A percentile compares a stretch with the other conserved stretches of the same genome.
Conservation (phyloP, 805 yeast species). For the Wickerhamiella musiphila region DNA sequence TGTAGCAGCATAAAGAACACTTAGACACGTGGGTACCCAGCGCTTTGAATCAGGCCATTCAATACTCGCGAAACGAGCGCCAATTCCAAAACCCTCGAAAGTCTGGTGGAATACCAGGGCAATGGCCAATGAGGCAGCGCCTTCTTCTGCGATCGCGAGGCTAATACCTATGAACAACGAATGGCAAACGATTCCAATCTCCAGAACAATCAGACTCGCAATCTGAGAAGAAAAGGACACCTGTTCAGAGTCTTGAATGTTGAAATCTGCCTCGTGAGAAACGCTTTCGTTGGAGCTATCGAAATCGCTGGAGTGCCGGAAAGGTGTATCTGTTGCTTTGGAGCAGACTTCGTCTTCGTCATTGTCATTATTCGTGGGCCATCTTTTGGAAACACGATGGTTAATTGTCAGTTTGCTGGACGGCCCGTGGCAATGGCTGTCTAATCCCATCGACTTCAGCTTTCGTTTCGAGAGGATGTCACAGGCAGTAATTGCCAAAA, state of each 20-base stretch:
- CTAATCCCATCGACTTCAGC: background rate
- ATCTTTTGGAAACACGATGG: too few relatives aligned
- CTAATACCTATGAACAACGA: conserved; percentile 70
- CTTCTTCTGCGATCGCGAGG: conserved; percentile 61
- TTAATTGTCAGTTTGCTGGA: too few relatives aligned
- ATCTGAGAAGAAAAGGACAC: background rate
- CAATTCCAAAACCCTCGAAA: conserved; percentile 77
- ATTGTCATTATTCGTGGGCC: too few relatives aligned
- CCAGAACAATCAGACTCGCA: conserved; percentile 23
- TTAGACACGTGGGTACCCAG: conserved; percentile 26
- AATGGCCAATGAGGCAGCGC: conserved; percentile 51
- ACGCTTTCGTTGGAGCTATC: too few relatives aligned
- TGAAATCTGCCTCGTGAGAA: too few relatives aligned
- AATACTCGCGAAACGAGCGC: conserved; percentile 50
- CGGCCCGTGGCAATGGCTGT: conserved; percentile 1
- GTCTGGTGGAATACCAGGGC: conserved; percentile 41
- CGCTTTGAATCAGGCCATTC: conserved; percentile 19
- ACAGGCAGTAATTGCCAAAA: conserved; percentile 3
- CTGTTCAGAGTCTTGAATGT: background rate
- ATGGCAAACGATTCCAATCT: conserved; percentile 69
- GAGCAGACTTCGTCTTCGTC: background rate
- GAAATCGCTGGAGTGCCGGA: too few relatives aligned
- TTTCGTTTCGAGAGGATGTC: conserved; percentile 6
- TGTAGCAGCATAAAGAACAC: conserved; percentile 31
- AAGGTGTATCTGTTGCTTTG: too few relatives aligned